phyloP scores from a whole-genome alignment of 1,284 basidiomycete species.

The Fistulinella staudtii region DNA sequence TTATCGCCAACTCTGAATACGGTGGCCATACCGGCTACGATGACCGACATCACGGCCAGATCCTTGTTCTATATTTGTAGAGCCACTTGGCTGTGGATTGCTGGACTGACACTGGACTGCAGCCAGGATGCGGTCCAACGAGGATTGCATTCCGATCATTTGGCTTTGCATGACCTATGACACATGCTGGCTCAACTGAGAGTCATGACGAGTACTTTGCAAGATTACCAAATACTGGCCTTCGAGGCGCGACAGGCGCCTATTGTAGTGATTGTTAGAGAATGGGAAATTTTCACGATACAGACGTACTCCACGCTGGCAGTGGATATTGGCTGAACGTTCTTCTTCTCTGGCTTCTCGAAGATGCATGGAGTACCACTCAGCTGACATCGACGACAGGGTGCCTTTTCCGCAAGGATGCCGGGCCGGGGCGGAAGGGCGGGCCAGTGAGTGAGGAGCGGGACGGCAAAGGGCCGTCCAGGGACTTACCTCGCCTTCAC shows the following conservation, averaged over 20 bases:
- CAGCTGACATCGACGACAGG: conserved; percentile 84
- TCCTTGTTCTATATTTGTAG: conserved; percentile 15
- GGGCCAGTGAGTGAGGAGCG: conserved; percentile 48
- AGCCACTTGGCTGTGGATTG: conserved; percentile 33
- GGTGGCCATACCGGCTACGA: conserved; percentile 38
- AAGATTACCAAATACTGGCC: conserved; percentile 69
- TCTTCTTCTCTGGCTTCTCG: conserved; percentile 89
- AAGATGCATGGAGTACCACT: conserved; percentile 84
- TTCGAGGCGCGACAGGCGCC: conserved; percentile 76
- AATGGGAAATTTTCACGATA: conserved; percentile 6
- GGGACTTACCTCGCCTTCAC: conserved; percentile 76
- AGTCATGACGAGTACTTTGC: conserved; percentile 33
- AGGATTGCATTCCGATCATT: conserved; percentile 87
- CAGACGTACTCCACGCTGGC: conserved; percentile 64
- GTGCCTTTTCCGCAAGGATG: conserved; percentile 54
- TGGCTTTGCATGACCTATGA: conserved; percentile 78
- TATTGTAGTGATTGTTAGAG: conserved; percentile 34
- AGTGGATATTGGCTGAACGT: conserved; percentile 51
- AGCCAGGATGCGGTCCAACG: conserved; percentile 72
- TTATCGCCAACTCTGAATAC: conserved; percentile 4
- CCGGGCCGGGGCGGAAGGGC: conserved; percentile 62
- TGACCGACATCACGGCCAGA: conserved; percentile 21
- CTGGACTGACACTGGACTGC: conserved; percentile 51
- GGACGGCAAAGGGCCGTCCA: conserved; percentile 25
- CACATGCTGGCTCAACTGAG: conserved; percentile 36